Percentiles rank a stretch among this genome's conserved stretches.
Evolutionary conservation across 306 rosid species (phyloP).

Genomic region (Cyamopsis tetragonoloba): DNA sequence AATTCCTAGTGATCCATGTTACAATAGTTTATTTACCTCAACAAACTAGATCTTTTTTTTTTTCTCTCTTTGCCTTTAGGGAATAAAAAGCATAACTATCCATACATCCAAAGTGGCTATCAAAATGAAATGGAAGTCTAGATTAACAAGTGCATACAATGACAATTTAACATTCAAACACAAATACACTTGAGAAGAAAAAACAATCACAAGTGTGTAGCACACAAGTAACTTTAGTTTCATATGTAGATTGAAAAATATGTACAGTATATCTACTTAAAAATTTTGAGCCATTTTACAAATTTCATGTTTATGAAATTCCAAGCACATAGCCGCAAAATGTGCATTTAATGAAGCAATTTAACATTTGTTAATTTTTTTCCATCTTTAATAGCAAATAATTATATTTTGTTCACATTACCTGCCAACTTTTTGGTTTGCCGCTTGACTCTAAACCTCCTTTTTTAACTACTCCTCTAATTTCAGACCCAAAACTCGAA

Average conservation of each 20-base stretch:
- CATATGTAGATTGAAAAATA: background rate
- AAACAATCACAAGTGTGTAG: background rate
- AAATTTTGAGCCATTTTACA: background rate
- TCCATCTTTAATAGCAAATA: conserved; percentile 10
- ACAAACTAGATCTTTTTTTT: background rate
- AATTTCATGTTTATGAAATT: background rate
- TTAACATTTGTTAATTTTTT: background rate
- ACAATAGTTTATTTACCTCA: background rate
- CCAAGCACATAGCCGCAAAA: background rate
- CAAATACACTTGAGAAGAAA: conserved; percentile 5
- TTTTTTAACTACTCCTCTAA: no score
- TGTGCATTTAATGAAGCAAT: background rate
- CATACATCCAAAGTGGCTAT: background rate
- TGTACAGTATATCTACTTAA: background rate
- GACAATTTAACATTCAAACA: background rate
- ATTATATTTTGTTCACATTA: conserved; percentile 10
- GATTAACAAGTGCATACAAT: background rate
- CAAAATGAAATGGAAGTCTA: background rate
- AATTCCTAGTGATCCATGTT: background rate
- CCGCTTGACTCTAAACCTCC: conserved; percentile 30
- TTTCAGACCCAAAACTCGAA: no score
- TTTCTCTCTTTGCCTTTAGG: background rate
- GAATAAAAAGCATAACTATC: background rate
- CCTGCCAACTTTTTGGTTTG: conserved; percentile 58
- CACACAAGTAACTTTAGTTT: conserved; percentile 1